These are phyloP conservation scores for Trametes meyenii DNA, from an alignment of 768 basidiomycete genomes.

Conservation along the genomic window DNA sequence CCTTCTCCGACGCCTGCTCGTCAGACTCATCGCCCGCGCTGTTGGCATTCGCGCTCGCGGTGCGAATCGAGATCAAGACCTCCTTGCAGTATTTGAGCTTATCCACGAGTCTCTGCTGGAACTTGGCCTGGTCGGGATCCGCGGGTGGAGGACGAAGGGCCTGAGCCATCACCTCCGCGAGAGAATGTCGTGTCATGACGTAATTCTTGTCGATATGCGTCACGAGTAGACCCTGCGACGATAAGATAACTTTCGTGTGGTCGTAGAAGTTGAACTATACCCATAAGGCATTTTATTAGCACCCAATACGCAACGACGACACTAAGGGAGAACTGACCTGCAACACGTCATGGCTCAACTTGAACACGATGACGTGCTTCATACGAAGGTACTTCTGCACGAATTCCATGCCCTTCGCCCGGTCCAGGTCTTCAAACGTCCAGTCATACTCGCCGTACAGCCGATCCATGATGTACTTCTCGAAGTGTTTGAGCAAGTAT, in stretches of 20 bases:
- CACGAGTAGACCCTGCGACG: conserved; percentile 73
- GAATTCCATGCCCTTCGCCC: conserved; percentile 89
- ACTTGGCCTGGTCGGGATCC: conserved; percentile 61
- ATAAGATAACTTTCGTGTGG: conserved; percentile 92
- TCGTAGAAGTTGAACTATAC: conserved; percentile 97
- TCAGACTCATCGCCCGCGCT: conserved; percentile 1
- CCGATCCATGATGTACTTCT: conserved; percentile 90
- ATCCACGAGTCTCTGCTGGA: conserved; percentile 65
- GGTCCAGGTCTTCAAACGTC: conserved; percentile 67
- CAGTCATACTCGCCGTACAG: conserved; percentile 86
- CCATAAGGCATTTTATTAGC: conserved; percentile 7
- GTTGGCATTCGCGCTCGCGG: conserved; percentile 48
- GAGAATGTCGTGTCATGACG: conserved; percentile 69
- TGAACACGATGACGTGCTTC: conserved; percentile 97
- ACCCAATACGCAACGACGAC: neutral
- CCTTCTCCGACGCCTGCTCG: neutral
- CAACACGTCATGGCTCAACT: conserved; percentile 92
- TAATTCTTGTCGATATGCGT: conserved; percentile 93
- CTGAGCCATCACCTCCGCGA: conserved; percentile 69
- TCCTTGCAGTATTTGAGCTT: conserved; percentile 89
- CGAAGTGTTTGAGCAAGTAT: conserved; percentile 91
- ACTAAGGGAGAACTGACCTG: conserved; percentile 57
- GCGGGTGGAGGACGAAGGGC: conserved; percentile 44
- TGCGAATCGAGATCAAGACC: conserved; percentile 71
- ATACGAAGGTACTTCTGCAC: conserved; percentile 94